These are phyloP conservation scores for Suillus subluteus DNA, from an alignment of 768 basidiomycete genomes.

Conservation along the genomic window DNA sequence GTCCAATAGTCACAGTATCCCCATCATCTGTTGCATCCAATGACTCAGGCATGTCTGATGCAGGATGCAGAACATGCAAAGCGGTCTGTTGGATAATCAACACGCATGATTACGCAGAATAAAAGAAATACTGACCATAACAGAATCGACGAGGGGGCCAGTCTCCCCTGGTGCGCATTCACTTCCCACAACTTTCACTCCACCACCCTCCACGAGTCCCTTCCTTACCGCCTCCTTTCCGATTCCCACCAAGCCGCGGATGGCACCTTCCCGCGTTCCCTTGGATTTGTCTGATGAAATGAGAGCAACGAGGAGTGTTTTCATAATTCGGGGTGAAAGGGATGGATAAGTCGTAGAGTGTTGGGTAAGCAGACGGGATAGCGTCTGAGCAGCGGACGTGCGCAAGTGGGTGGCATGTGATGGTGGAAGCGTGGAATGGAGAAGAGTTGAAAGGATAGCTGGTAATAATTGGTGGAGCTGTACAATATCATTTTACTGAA, in stretches of 20 bases:
- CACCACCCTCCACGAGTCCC: conserved; percentile 80
- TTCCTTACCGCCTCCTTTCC: conserved; percentile 85
- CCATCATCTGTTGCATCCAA: conserved; percentile 51
- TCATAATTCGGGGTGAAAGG: conserved; percentile 87
- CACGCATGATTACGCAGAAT: conserved; percentile 3
- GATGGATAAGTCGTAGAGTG: conserved; percentile 91
- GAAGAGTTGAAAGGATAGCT: conserved; percentile 86
- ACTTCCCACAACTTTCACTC: conserved; percentile 72
- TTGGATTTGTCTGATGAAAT: conserved; percentile 70
- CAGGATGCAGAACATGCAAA: conserved; percentile 57
- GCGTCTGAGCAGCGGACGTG: conserved; percentile 79
- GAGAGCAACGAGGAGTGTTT: conserved; percentile 88
- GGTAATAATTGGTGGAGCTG: conserved; percentile 97
- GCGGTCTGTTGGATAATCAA: conserved; percentile 52
- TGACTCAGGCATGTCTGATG: conserved; percentile 60
- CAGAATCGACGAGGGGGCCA: conserved; percentile 54
- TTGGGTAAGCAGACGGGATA: conserved; percentile 79
- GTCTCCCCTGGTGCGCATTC: conserved; percentile 47
- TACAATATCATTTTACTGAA: neutral
- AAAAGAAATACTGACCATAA: conserved; percentile 51
- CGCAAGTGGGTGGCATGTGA: conserved; percentile 74
- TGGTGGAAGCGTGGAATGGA: conserved; percentile 83
- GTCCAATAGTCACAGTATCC: conserved; percentile 50
- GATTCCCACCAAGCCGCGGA: conserved; percentile 83
- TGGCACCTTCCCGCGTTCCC: conserved; percentile 88